phyloP scores from a whole-genome alignment of 2,329 filamentous ascomycete species.

The Byssothecium circinans region DNA sequence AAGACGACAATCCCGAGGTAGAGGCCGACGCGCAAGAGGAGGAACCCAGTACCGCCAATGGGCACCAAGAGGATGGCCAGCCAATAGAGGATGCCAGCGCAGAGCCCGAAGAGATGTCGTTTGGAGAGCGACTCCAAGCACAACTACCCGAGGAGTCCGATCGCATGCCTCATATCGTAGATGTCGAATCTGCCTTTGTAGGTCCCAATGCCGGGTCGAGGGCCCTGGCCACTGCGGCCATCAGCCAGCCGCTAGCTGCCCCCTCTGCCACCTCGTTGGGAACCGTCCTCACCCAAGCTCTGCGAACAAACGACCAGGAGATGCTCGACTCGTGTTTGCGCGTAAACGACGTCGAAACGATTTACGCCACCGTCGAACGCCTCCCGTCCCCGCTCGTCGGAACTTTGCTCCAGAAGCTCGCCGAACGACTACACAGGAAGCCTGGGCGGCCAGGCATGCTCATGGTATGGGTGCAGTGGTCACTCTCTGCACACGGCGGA shows the following conservation, averaged over 20 bases:
- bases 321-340: conserved; percentile 92
- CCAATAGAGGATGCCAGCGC: conserved; percentile 38
- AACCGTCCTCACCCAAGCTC: conserved; percentile 89
- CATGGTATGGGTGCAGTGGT: conserved; percentile 96
- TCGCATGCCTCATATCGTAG: conserved; percentile 58
- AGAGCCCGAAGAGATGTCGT: conserved; percentile 65
- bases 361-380: conserved; percentile 86
- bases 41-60: conserved; percentile 18
- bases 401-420: conserved; percentile 77
- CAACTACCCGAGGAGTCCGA: conserved; percentile 53
- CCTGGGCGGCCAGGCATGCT: conserved; percentile 88
- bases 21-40: conserved; percentile 30
- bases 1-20: conserved; percentile 22
- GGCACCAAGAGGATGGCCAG: conserved; percentile 35
- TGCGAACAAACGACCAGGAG: conserved; percentile 86
- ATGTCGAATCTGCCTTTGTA: conserved; percentile 65
- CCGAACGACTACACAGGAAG: conserved; percentile 80
- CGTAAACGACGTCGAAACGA: conserved; percentile 72
- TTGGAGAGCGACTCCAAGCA: conserved; percentile 80
- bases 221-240: conserved; percentile 47
- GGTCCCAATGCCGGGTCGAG: conserved; percentile 49
- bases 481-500: conserved; percentile 86
- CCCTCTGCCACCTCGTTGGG: conserved; percentile 80
- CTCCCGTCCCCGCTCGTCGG: conserved; percentile 84
- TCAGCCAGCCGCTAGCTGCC: conserved; percentile 55